Conservation (phyloP, 352 stramenopile genomes). For the Albugo laibachii region DNA sequence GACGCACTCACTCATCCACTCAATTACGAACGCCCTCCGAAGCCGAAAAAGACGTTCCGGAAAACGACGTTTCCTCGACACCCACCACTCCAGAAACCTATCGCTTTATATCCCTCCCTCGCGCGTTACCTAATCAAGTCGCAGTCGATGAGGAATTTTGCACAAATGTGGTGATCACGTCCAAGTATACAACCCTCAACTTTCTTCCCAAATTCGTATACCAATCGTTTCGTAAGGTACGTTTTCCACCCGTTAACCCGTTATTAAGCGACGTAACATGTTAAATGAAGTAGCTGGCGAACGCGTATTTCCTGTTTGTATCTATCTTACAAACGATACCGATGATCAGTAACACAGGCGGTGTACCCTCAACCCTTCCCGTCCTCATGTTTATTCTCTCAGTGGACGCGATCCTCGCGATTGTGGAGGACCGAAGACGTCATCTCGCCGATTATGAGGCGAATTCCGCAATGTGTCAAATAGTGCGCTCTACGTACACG, state of each 20-base stretch:
- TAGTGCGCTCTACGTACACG: background rate
- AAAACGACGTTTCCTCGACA: no score
- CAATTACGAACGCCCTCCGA: no score
- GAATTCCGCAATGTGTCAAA: conserved; percentile 8
- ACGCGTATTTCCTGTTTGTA: conserved; percentile 45
- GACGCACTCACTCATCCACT: no score
- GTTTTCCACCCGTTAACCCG: no score
- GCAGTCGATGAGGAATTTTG: background rate
- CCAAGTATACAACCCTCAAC: conserved; percentile 26
- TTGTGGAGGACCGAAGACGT: conserved; percentile 20
- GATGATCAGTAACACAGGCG: conserved; percentile 23
- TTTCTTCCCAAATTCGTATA: conserved; percentile 34
- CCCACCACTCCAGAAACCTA: no score
- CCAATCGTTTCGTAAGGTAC: conserved; percentile 10
- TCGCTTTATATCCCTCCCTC: no score
- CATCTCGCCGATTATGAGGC: conserved; percentile 8
- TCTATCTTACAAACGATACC: conserved; percentile 17
- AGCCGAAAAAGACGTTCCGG: no score
- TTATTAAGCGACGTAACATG: no score
- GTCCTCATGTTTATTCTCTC: conserved; percentile 29
- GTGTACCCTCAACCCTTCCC: conserved; percentile 18
- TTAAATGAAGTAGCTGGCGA: conserved; percentile 12
- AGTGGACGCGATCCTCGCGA: conserved; percentile 23
- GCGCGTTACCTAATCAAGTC: no score
- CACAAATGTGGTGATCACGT: conserved; percentile 23